phyloP scores from a whole-genome alignment of 73 alveolate genomes.

The Stentor roeselii region DNA sequence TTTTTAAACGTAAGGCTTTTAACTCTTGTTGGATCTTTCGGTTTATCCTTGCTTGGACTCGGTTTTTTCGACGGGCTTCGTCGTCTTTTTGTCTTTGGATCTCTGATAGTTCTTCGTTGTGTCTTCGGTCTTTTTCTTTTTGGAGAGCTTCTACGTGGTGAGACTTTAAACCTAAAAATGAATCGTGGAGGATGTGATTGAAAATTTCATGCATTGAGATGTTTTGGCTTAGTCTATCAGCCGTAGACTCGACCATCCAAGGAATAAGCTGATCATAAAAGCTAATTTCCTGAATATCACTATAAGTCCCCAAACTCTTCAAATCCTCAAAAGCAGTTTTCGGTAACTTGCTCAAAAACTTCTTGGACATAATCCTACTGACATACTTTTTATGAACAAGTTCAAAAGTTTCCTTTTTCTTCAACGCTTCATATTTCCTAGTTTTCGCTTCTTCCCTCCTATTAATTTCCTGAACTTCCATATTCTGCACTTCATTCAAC shows the following conservation, averaged over 20 bases:
- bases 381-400: conserved; percentile 52
- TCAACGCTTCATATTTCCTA: conserved; percentile 44
- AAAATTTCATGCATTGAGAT: neutral
- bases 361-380: conserved; percentile 33
- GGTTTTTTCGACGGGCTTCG: neutral
- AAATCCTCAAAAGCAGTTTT: neutral
- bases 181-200: neutral
- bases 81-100: neutral
- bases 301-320: neutral
- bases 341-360: neutral
- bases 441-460: conserved; percentile 74
- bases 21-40: neutral
- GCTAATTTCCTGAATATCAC: neutral
- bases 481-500: conserved; percentile 81
- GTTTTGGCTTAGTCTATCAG: neutral
- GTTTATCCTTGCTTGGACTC: conserved; percentile 2
- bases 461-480: conserved; percentile 73
- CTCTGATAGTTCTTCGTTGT: neutral
- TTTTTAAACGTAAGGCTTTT: neutral
- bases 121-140: neutral
- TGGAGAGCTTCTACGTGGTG: neutral
- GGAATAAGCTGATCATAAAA: conserved; percentile 25
- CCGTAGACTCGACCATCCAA: neutral
- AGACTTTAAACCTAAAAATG: neutral
- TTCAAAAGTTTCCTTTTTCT: conserved; percentile 39